Evolutionary conservation across 306 rosid species (phyloP).

Genomic region (Vigna unguiculata): DNA sequence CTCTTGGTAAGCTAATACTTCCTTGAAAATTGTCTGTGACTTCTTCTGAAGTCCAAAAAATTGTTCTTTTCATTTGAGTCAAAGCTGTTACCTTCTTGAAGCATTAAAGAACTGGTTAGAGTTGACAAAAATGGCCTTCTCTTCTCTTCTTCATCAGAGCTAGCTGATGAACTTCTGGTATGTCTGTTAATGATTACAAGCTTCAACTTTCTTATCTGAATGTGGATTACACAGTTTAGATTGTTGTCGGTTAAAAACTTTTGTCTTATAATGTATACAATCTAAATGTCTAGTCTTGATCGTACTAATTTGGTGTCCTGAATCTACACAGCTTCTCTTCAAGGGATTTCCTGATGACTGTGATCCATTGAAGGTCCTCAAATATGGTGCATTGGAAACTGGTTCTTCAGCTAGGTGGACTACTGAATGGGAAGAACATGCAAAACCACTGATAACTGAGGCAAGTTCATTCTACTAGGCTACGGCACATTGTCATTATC

Average conservation of each 20-base stretch:
- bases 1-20: constrained; percentile 70
- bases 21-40: constrained; percentile 22
- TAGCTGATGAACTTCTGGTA: constrained; percentile 95
- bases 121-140: constrained; percentile 88
- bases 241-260: constrained; percentile 3
- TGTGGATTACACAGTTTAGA: not conserved
- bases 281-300: constrained; percentile 4
- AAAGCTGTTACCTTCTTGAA: constrained; percentile 45
- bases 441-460: constrained; percentile 80
- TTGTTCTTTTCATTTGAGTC: constrained; percentile 35
- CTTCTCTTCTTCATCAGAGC: constrained; percentile 89
- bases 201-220: not conserved
- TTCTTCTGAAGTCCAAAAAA: constrained; percentile 10
- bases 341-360: constrained; percentile 90
- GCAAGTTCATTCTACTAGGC: constrained; percentile 53
- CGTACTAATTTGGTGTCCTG: constrained; percentile 31
- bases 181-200: constrained; percentile 43
- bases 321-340: constrained; percentile 70
- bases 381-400: constrained; percentile 70
- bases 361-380: constrained; percentile 62
- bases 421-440: constrained; percentile 92
- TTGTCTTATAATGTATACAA: not conserved
- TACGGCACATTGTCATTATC: constrained; percentile 27
- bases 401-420: constrained; percentile 79
- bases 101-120: constrained; percentile 87